phyloP scores from a whole-genome alignment of 2,329 filamentous ascomycete species.

The Botrytis cinerea region DNA sequence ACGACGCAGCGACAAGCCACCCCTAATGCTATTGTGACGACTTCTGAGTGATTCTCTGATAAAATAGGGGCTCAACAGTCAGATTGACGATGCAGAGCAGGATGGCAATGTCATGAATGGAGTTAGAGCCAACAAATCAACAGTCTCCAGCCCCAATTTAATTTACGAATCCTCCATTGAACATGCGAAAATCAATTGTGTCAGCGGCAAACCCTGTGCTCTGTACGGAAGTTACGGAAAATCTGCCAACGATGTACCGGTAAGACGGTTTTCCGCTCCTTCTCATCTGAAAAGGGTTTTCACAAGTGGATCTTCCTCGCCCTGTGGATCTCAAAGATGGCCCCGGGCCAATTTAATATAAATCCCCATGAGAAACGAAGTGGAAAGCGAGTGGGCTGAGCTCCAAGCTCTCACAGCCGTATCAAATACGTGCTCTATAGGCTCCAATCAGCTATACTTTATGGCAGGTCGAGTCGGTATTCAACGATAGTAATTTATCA shows the following conservation, averaged over 20 bases:
- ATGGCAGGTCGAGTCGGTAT: background rate
- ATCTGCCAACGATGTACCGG: background rate
- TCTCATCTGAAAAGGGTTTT: background rate
- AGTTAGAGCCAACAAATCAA: background rate
- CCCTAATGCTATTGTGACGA: background rate
- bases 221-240: background rate
- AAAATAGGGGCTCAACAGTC: slow-evolving; percentile 6
- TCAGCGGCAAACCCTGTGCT: background rate
- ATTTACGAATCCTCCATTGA: background rate
- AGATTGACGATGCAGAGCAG: background rate
- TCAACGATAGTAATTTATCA: background rate
- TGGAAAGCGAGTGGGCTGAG: background rate
- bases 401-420: background rate
- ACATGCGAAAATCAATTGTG: background rate
- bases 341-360: background rate
- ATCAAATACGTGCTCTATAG: background rate
- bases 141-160: background rate
- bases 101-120: background rate
- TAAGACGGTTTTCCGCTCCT: background rate
- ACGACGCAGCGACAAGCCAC: background rate
- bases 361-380: background rate
- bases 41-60: background rate
- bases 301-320: background rate
- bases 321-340: background rate
- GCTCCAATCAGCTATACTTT: background rate